A percentile compares a stretch with the other conserved stretches of the same genome.
phyloP scores from a whole-genome alignment of 768 basidiomycete species.

The Cyclocybe cylindracea region DNA sequence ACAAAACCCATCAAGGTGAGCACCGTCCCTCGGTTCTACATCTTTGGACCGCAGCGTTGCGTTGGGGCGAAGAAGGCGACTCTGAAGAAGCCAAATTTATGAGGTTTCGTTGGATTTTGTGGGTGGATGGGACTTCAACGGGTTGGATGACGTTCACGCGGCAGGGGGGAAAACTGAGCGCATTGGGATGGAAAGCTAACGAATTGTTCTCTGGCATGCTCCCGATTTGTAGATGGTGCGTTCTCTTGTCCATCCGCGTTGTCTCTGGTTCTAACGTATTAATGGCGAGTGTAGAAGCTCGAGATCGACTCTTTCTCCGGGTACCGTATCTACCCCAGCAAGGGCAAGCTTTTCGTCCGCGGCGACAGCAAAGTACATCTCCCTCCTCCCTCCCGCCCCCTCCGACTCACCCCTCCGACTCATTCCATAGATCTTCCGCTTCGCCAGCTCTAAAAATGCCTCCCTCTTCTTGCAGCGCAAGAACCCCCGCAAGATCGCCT shows the following conservation, averaged over 20 bases:
- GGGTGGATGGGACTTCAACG: constrained; percentile 43
- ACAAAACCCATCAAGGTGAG: constrained; percentile 65
- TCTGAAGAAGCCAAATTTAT: constrained; percentile 16
- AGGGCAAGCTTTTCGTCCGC: constrained; percentile 94
- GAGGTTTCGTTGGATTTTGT: constrained; percentile 11
- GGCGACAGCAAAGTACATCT: constrained; percentile 87
- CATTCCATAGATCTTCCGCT: constrained; percentile 83
- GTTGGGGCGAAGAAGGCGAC: constrained; percentile 14
- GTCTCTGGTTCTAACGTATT: constrained; percentile 13
- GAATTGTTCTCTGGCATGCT: constrained; percentile 9
- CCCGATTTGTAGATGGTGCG: constrained; percentile 41
- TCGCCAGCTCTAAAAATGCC: constrained; percentile 87
- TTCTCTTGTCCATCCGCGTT: constrained; percentile 4
- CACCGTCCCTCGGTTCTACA: constrained; percentile 29
- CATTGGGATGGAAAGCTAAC: neutral
- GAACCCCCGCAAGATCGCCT: constrained; percentile 99
- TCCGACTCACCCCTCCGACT: neutral
- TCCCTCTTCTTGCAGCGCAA: constrained; percentile 99
- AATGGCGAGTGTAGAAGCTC: constrained; percentile 71
- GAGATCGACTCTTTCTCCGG: constrained; percentile 99
- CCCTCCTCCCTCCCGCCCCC: neutral
- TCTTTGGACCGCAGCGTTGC: constrained; percentile 8
- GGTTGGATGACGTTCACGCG: constrained; percentile 34
- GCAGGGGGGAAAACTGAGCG: neutral
- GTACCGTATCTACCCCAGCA: constrained; percentile 96